These are phyloP conservation scores for Mycena rebaudengoi DNA, from an alignment of 768 basidiomycete genomes.

Conservation along the genomic window DNA sequence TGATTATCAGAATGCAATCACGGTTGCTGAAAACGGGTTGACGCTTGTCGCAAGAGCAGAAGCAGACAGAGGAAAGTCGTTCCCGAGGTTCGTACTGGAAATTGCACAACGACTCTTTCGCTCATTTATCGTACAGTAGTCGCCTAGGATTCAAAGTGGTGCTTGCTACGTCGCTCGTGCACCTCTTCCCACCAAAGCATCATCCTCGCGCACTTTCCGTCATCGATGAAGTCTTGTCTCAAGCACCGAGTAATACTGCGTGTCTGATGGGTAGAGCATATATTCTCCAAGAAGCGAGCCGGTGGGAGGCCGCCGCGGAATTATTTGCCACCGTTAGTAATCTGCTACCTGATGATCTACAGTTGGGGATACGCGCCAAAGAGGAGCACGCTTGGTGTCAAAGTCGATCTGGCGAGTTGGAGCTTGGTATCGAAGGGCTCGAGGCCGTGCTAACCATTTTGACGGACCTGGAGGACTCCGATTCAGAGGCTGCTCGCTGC, in stretches of 20 bases:
- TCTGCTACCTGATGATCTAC: constrained; percentile 53
- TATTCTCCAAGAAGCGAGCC: constrained; percentile 66
- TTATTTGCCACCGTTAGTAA: constrained; percentile 68
- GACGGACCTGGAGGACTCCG: constrained; percentile 53
- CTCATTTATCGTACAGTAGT: constrained; percentile 51
- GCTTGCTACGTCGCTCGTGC: constrained; percentile 81
- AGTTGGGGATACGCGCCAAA: constrained; percentile 65
- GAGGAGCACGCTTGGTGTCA: constrained; percentile 92
- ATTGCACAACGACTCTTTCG: background rate
- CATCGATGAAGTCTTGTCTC: constrained; percentile 73
- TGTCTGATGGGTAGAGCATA: constrained; percentile 82
- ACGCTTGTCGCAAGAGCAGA: constrained; percentile 63
- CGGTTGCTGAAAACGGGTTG: constrained; percentile 76
- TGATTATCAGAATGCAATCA: constrained; percentile 80
- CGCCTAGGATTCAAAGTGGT: constrained; percentile 73
- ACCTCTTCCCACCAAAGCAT: constrained; percentile 90
- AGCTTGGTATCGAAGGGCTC: constrained; percentile 57
- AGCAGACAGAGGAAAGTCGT: constrained; percentile 61
- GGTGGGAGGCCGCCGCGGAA: constrained; percentile 73
- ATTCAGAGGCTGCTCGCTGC: constrained; percentile 76
- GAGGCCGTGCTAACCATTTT: constrained; percentile 55
- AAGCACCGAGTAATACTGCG: constrained; percentile 67
- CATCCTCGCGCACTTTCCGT: constrained; percentile 81
- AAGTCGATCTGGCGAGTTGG: constrained; percentile 58
- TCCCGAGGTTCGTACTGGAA: constrained; percentile 51